Conservation (phyloP, 352 stramenopile genomes). For the Phytophthora boehmeriae region DNA sequence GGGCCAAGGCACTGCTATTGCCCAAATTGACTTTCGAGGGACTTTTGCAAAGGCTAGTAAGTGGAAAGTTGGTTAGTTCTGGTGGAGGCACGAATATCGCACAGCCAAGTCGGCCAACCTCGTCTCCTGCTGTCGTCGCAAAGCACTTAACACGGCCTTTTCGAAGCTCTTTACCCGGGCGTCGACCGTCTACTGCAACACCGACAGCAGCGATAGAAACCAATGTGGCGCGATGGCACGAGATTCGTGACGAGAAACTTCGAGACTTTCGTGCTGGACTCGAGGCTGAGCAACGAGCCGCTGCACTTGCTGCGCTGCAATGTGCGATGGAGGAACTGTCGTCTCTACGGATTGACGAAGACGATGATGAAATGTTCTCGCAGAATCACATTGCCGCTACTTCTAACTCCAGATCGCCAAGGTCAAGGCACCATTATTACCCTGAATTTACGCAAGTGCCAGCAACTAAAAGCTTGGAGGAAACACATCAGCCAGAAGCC, state of each 20-base stretch:
- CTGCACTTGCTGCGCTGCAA: conserved; percentile 26
- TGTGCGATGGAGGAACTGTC: conserved; percentile 26
- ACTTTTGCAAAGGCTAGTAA: conserved; percentile 48
- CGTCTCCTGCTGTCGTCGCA: conserved; percentile 37
- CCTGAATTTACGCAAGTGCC: background rate
- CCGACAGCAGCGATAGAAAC: conserved; percentile 23
- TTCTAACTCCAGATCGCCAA: conserved; percentile 6
- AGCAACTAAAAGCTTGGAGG: background rate
- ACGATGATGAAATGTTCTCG: conserved; percentile 3
- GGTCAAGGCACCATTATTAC: conserved; percentile 27
- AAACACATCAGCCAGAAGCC: background rate
- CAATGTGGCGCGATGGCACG: conserved; percentile 36
- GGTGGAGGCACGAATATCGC: conserved; percentile 10
- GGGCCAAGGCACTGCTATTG: conserved; percentile 38
- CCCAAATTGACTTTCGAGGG: conserved; percentile 44
- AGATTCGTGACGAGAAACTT: conserved; percentile 37
- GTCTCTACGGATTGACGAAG: conserved; percentile 9
- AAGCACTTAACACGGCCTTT: conserved; percentile 17
- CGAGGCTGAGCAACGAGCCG: conserved; percentile 26
- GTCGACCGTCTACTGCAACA: conserved; percentile 29
- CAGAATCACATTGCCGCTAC: background rate
- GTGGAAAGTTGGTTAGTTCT: conserved; percentile 31
- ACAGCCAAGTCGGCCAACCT: conserved; percentile 37
- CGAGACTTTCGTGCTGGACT: conserved; percentile 28
- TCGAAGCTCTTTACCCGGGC: conserved; percentile 10